Evolutionary conservation across 228 moss, liverwort and hornwort species (phyloP).

Genomic region (Sphagnum magellanicum): DNA sequence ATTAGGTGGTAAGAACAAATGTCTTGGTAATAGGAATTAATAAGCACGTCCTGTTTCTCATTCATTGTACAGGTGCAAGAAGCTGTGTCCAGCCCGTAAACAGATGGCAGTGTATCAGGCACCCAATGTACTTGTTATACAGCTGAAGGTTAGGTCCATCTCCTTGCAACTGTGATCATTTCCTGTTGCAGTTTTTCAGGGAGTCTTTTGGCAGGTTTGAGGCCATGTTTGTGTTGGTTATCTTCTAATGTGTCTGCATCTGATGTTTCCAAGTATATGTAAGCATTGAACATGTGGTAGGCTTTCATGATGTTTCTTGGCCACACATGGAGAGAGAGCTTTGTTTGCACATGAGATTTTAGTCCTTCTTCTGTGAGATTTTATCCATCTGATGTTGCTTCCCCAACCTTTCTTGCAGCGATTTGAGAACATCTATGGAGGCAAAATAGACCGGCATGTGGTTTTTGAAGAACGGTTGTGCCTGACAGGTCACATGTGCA

Average conservation of each 20-base stretch:
- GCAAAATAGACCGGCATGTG: slow-evolving; percentile 81
- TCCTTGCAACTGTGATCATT: no score
- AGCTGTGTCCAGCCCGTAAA: slow-evolving; percentile 65
- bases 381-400: no score
- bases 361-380: no score
- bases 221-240: background rate
- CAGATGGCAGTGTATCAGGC: slow-evolving; percentile 74
- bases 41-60: no score
- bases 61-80: slow-evolving; percentile 58
- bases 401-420: slow-evolving; percentile 26
- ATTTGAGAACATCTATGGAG: slow-evolving; percentile 78
- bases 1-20: no score
- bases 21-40: no score
- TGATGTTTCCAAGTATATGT: no score
- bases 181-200: background rate
- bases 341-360: no score
- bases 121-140: slow-evolving; percentile 78
- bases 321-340: no score
- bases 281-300: no score
- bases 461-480: slow-evolving; percentile 67
- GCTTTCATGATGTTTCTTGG: no score
- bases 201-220: no score
- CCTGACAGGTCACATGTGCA: slow-evolving; percentile 71
- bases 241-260: background rate
- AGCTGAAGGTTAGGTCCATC: slow-evolving; percentile 49